Base-by-base conservation (phyloP, 1,284 basidiomycete genomes). In the Ceratobasidium sp. region DNA sequence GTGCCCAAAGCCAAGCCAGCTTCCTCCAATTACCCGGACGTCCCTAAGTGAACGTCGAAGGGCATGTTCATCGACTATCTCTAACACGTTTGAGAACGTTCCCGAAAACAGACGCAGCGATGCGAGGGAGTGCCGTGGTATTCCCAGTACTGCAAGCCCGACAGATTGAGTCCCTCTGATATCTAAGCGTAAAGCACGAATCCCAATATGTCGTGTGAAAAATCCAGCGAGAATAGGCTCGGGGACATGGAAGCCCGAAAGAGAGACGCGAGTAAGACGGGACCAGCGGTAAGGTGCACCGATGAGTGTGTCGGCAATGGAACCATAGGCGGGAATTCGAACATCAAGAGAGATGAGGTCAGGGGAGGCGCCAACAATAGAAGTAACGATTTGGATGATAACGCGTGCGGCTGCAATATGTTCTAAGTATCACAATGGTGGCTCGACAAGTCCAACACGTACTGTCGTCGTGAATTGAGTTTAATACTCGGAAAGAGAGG, bases 381-480 rank as follows among this genome's bases (percentile, higher is more conserved):
- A 73, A 2, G 56, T 37, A 31, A 73, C 37, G 6, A 73, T 73
- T 39, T 73, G 69, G 26, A 61, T 51, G 10, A 73, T 61, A n/a
- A 73, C 45, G 23, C 69, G 69, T 37, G 69, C 69, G 35, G 42
- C 69, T 73, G 33, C 28, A 39, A 2, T 1, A 49, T 7, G 2
- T 10, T 5, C 15, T 73, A 13, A 73, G 56, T 47, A 61, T 47
- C 26, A 31, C 13, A 45, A 61, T 28, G 26, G 8, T 33, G 31
- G 20, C 31, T 6, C 15, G 4, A 33, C 15, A 17, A 31, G 20
- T n/a, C 11, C 1, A 11, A 37, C 15, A 71, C 69, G 6, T 49
- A 73, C 69, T 61, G 42, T 73, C 69, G 31, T 73, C 69, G 42
- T 73, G 69, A 3, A 73, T 73, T 17, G 69, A 73, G 23, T 73